A percentile compares a stretch with the other conserved stretches of the same genome.
phyloP scores from a whole-genome alignment of 129 eudicot species.

The sunflower (Helianthus annuus) region HanXRQr2.0-SUNRISE NC_035446.2:5202039-5202538 shows the following conservation, averaged over 20 bases:
- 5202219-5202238: background rate
- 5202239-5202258: background rate
- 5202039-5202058: too few relatives aligned
- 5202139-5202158: too few relatives aligned
- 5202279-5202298: background rate
- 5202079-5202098: too few relatives aligned
- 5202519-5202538: constrained; percentile 25
- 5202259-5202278: background rate
- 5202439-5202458: background rate
- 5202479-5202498: background rate
- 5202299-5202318: background rate
- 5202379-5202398: constrained; percentile 27
- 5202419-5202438: constrained; percentile 23
- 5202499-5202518: constrained; percentile 27
- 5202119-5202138: too few relatives aligned
- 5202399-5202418: constrained; percentile 18
- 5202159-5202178: background rate
- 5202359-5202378: constrained; percentile 14
- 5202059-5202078: too few relatives aligned
- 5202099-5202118: too few relatives aligned
- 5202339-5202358: background rate
- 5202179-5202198: background rate
- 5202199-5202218: background rate
- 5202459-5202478: constrained; percentile 1
- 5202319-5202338: too few relatives aligned